A percentile compares a stretch with the other conserved stretches of the same genome.
Conservation (phyloP, 257 asterid species). For the Solanum microdontum region DNA sequence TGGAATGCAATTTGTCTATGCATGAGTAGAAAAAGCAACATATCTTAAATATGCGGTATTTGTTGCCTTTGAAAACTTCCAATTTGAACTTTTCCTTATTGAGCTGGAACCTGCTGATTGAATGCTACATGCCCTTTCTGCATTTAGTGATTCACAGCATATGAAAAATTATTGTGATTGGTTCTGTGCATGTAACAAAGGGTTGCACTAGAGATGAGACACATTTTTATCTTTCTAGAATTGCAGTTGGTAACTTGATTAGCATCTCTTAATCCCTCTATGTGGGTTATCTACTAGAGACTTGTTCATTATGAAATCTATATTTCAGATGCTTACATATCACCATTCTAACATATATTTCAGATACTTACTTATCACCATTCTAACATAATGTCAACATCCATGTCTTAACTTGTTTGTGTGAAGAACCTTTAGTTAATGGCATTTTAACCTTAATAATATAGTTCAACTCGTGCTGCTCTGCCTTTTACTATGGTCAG, state of each 20-base stretch:
- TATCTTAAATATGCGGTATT: conserved; percentile 1
- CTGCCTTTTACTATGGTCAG: background rate
- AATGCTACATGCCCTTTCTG: background rate
- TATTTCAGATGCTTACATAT: background rate
- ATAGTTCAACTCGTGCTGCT: background rate
- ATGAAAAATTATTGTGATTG: background rate
- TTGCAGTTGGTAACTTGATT: background rate
- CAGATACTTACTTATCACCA: background rate
- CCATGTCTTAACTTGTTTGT: background rate
- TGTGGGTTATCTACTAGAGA: background rate
- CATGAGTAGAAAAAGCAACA: background rate
- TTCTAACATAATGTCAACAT: background rate
- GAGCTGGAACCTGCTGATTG: background rate
- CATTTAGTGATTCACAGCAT: background rate
- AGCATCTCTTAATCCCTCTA: background rate
- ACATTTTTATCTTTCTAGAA: background rate
- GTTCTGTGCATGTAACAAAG: background rate
- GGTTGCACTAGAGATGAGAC: background rate
- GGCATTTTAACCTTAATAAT: background rate
- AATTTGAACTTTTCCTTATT: conserved; percentile 9
- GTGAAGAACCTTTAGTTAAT: too few relatives aligned
- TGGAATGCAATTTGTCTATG: background rate
- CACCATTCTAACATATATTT: background rate
- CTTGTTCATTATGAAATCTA: background rate
- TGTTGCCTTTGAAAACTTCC: conserved; percentile 8